Evolutionary conservation across 1,284 basidiomycete species (phyloP).

Genomic region (Trametes versicolor): DNA sequence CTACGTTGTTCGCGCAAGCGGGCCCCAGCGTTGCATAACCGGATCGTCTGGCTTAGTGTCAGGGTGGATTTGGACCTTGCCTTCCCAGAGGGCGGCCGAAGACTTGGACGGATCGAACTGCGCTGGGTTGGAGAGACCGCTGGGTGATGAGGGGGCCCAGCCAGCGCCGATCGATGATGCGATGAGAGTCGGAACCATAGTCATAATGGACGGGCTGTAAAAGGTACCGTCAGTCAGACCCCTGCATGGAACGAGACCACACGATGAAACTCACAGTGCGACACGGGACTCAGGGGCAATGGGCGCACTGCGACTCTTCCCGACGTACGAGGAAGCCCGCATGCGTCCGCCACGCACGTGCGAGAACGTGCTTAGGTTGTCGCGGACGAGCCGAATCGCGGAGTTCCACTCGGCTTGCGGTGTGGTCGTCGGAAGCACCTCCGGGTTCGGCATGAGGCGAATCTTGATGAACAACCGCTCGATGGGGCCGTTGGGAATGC

Average conservation of each 20-base stretch:
- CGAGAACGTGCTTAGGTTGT: slow-evolving; percentile 86
- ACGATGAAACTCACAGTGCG: slow-evolving; percentile 44
- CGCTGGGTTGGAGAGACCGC: slow-evolving; percentile 79
- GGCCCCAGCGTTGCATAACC: slow-evolving; percentile 53
- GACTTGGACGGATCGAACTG: slow-evolving; percentile 81
- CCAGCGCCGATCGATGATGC: slow-evolving; percentile 88
- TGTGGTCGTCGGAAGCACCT: slow-evolving; percentile 71
- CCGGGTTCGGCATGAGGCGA: slow-evolving; percentile 74
- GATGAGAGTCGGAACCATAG: slow-evolving; percentile 90
- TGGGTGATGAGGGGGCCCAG: slow-evolving; percentile 64
- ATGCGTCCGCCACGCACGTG: slow-evolving; percentile 88
- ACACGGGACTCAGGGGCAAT: slow-evolving; percentile 56
- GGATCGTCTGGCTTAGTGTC: slow-evolving; percentile 71
- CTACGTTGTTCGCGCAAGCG: slow-evolving; percentile 31
- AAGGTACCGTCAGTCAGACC: slow-evolving; percentile 2
- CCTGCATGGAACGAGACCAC: slow-evolving; percentile 19
- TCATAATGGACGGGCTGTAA: slow-evolving; percentile 72
- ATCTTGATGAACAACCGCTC: slow-evolving; percentile 76
- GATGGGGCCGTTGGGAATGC: slow-evolving; percentile 85
- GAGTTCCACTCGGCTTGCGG: slow-evolving; percentile 78
- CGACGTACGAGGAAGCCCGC: slow-evolving; percentile 84
- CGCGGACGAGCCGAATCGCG: slow-evolving; percentile 80
- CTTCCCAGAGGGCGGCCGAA: slow-evolving; percentile 82
- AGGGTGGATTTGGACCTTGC: slow-evolving; percentile 87
- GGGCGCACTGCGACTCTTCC: slow-evolving; percentile 75